These are phyloP conservation scores for Bassia scoparia DNA, from an alignment of 148 eudicot genomes.

Conservation along the genomic window DNA sequence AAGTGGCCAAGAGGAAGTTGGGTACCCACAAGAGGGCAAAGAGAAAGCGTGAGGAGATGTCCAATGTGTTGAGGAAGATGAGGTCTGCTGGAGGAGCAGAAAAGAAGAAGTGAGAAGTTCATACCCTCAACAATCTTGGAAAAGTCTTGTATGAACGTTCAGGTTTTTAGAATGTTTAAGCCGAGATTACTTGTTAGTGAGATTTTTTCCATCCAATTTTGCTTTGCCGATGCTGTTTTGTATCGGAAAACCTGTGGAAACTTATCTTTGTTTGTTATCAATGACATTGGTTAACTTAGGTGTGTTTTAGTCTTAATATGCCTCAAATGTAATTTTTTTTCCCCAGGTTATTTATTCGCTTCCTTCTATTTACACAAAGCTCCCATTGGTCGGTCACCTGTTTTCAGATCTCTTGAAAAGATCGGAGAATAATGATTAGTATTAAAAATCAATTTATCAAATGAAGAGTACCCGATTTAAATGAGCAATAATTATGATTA, in stretches of 20 bases:
- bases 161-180: not conserved
- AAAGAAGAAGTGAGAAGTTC: constrained; percentile 53
- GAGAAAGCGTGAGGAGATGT: constrained; percentile 80
- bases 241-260: not conserved
- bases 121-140: not conserved
- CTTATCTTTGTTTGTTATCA: constrained; percentile 12
- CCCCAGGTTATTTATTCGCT: too few species aligned
- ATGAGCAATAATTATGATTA: too few species aligned
- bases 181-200: not conserved
- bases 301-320: not conserved
- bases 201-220: constrained; percentile 9
- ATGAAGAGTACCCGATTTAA: too few species aligned
- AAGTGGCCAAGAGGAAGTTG: constrained; percentile 60
- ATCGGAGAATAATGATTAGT: not conserved
- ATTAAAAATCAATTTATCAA: not conserved
- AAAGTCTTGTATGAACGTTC: constrained; percentile 17
- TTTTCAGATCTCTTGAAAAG: not conserved
- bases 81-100: constrained; percentile 69
- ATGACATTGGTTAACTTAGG: constrained; percentile 2
- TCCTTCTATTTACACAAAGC: not conserved
- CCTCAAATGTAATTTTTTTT: not conserved
- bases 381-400: not conserved
- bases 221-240: not conserved
- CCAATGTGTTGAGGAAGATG: constrained; percentile 62
- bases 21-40: constrained; percentile 83